These are phyloP conservation scores for Entomortierella beljakovae DNA, from an alignment of 192 early-diverging fungal genomes.

Conservation along the genomic window DNA sequence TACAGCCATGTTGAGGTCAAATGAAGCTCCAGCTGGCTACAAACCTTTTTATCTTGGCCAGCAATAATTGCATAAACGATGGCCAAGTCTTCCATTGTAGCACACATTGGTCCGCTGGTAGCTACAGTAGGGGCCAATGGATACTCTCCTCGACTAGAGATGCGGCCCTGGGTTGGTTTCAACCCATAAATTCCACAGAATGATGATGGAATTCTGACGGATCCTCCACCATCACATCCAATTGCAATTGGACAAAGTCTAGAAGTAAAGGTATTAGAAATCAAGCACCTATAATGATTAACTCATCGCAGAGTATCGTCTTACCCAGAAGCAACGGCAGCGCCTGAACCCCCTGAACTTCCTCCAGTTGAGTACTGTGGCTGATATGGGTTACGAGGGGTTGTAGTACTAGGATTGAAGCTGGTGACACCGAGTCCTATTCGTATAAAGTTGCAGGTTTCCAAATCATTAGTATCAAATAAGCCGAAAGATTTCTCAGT, in stretches of 20 bases:
- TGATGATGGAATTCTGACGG: constrained; percentile 73
- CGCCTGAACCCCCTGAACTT: constrained; percentile 75
- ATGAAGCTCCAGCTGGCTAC: background rate
- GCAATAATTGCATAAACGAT: constrained; percentile 73
- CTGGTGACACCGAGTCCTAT: constrained; percentile 65
- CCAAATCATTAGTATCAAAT: too few species aligned
- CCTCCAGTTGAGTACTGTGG: constrained; percentile 72
- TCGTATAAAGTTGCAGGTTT: background rate
- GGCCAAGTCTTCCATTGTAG: constrained; percentile 74
- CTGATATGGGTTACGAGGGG: constrained; percentile 75
- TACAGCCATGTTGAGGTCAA: background rate
- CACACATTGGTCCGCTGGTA: constrained; percentile 75
- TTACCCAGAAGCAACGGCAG: constrained; percentile 68
- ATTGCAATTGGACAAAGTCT: constrained; percentile 73
- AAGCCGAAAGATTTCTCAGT: too few species aligned
- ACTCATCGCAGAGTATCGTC: background rate
- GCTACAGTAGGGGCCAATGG: constrained; percentile 67
- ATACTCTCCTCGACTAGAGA: constrained; percentile 65
- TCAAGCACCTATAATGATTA: background rate
- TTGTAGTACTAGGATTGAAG: constrained; percentile 69
- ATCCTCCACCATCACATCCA: constrained; percentile 80
- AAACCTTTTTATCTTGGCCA: constrained; percentile 63
- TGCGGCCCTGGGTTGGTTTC: constrained; percentile 77
- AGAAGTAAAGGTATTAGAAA: background rate
- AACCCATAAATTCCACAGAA: constrained; percentile 83